Conservation (phyloP, 2,329 filamentous ascomycete genomes). For the Chrysoporthe austroafricana region DNA sequence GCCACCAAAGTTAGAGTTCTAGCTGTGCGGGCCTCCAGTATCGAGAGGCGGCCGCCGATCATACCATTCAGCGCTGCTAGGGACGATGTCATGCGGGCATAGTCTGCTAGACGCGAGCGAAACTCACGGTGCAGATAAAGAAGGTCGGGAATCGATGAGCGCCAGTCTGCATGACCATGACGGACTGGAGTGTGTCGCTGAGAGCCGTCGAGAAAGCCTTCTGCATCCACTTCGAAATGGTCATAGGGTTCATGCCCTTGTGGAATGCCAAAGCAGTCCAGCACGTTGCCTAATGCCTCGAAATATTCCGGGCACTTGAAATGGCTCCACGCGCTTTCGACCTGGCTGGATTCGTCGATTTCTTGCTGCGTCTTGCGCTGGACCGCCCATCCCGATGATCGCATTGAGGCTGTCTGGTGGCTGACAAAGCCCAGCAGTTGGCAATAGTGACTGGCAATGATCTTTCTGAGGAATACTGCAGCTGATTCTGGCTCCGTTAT, state of each 20-base stretch:
- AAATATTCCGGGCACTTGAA: conserved; percentile 26
- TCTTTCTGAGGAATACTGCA: conserved; percentile 13
- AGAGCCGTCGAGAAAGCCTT: neutral
- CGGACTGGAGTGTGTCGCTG: neutral
- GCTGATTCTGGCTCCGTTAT: neutral
- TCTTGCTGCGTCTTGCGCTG: conserved; percentile 17
- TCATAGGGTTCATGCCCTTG: conserved; percentile 17
- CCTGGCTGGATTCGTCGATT: conserved; percentile 21
- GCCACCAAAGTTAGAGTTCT: conserved; percentile 15
- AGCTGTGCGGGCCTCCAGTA: conserved; percentile 22
- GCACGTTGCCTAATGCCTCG: conserved; percentile 14
- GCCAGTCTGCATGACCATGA: conserved; percentile 10
- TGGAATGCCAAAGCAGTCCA: conserved; percentile 17
- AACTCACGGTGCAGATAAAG: conserved; percentile 22
- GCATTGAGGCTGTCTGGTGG: conserved; percentile 24
- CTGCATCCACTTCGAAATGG: neutral
- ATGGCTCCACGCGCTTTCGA: conserved; percentile 23
- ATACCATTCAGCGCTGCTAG: conserved; percentile 33
- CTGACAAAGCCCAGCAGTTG: conserved; percentile 22
- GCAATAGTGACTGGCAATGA: conserved; percentile 23
- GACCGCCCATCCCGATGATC: conserved; percentile 21
- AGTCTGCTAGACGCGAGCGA: conserved; percentile 20
- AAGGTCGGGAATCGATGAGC: conserved; percentile 7
- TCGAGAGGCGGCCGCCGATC: conserved; percentile 22
- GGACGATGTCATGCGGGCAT: conserved; percentile 26